Conservation (phyloP, 2,329 filamentous ascomycete species). For the Blumeria graminis region DNA sequence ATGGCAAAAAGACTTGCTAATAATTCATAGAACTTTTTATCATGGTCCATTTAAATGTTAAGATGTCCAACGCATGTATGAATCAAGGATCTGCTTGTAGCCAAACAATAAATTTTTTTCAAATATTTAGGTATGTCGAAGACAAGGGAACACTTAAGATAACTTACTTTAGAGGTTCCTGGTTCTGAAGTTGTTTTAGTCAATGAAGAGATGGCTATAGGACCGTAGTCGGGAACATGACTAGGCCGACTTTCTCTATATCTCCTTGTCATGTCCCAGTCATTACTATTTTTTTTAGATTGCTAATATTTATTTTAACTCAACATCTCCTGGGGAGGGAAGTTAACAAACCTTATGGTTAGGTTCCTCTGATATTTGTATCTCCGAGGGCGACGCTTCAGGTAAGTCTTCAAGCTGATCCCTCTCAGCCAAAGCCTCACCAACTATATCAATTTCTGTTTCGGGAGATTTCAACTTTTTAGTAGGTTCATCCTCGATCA, state of each 20-base stretch:
- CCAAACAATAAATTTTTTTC: background rate
- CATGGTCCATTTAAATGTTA: background rate
- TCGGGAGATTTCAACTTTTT: background rate
- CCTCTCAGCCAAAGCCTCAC: background rate
- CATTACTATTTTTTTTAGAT: background rate
- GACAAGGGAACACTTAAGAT: background rate
- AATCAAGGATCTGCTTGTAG: background rate
- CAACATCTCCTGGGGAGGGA: background rate
- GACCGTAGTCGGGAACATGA: conserved; percentile 37
- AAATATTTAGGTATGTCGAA: background rate
- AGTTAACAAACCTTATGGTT: background rate
- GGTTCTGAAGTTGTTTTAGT: background rate
- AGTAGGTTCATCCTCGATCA: too few species aligned
- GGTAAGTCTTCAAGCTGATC: background rate
- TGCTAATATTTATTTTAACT: background rate
- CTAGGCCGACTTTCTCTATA: conserved; percentile 34
- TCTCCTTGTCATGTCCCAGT: background rate
- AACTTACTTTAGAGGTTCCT: background rate
- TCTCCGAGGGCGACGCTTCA: background rate
- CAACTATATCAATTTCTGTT: background rate
- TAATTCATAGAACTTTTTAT: background rate
- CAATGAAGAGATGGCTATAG: background rate
- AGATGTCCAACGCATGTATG: background rate
- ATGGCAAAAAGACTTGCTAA: background rate
- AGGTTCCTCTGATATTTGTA: background rate